Percentiles rank a stretch among this genome's conserved stretches.
Conservation (phyloP, 2,329 filamentous ascomycete genomes). For the Diaporthe helianthi region DNA sequence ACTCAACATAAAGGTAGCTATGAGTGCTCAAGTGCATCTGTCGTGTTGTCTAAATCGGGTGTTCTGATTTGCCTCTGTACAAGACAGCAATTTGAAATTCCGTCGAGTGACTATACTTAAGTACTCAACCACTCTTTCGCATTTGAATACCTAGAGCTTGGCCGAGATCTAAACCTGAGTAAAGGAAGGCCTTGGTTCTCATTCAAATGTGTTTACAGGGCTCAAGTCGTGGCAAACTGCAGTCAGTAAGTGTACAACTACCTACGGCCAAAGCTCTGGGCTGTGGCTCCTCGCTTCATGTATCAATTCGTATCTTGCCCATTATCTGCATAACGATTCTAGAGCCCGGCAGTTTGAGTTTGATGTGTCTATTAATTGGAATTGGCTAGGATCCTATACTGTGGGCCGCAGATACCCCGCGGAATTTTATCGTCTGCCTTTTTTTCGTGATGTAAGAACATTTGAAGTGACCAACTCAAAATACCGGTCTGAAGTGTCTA, state of each 20-base stretch:
- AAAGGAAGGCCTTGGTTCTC: not conserved
- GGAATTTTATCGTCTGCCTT: not conserved
- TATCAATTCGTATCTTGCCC: not conserved
- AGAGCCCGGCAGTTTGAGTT: too few relatives aligned
- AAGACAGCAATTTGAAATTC: not conserved
- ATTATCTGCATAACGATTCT: too few relatives aligned
- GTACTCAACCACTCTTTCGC: not conserved
- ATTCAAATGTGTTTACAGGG: too few relatives aligned
- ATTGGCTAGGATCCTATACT: too few relatives aligned
- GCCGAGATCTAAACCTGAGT: too few relatives aligned
- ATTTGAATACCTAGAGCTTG: not conserved
- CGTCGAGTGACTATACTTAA: not conserved
- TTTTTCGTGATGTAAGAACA: not conserved
- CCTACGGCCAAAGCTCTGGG: not conserved
- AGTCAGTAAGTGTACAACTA: not conserved
- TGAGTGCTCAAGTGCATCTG: not conserved
- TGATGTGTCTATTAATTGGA: not conserved
- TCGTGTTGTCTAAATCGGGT: not conserved
- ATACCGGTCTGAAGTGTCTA: too few relatives aligned
- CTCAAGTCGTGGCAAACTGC: too few relatives aligned
- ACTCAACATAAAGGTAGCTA: not conserved
- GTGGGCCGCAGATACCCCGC: too few relatives aligned
- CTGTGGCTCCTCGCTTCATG: not conserved
- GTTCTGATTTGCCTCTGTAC: not conserved
- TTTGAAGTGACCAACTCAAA: not conserved